A percentile compares a stretch with the other conserved stretches of the same genome.
These are phyloP conservation scores for Kwoniella mangroviensis DNA, from an alignment of 768 basidiomycete genomes.

Conservation along the genomic window DNA sequence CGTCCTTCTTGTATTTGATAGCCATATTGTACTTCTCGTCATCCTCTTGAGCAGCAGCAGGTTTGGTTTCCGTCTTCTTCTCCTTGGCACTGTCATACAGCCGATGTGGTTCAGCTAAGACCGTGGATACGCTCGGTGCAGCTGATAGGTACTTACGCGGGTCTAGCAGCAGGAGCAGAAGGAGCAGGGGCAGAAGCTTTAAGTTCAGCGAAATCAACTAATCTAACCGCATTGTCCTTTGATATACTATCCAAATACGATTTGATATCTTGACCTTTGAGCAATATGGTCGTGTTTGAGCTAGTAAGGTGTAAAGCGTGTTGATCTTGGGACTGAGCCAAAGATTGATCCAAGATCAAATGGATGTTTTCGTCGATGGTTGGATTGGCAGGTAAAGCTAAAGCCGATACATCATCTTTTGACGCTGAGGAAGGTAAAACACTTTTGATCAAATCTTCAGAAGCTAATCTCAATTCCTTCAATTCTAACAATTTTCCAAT, in stretches of 20 bases:
- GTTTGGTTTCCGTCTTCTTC: constrained; percentile 33
- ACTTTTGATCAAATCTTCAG: constrained; percentile 81
- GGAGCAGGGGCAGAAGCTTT: constrained; percentile 58
- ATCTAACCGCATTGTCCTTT: constrained; percentile 65
- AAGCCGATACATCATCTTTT: constrained; percentile 86
- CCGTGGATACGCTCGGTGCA: not conserved
- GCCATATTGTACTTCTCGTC: constrained; percentile 90
- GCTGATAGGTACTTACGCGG: constrained; percentile 40
- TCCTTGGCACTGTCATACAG: constrained; percentile 33
- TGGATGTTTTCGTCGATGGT: constrained; percentile 65
- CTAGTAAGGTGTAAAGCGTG: constrained; percentile 77
- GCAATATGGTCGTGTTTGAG: constrained; percentile 73
- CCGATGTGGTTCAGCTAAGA: not conserved
- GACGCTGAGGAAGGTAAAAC: constrained; percentile 72
- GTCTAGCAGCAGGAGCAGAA: constrained; percentile 47
- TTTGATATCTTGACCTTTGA: constrained; percentile 75
- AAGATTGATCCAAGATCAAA: constrained; percentile 76
- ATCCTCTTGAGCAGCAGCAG: constrained; percentile 62
- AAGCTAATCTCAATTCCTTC: constrained; percentile 85
- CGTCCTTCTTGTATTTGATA: constrained; percentile 93
- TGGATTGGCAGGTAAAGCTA: constrained; percentile 70
- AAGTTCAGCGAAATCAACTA: constrained; percentile 73
- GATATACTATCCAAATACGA: constrained; percentile 70
- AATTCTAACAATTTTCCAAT: constrained; percentile 71
- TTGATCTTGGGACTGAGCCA: constrained; percentile 69